Evolutionary conservation across 495 filamentous ascomycete species (phyloP).

Genomic region (Cercophora samala): DNA sequence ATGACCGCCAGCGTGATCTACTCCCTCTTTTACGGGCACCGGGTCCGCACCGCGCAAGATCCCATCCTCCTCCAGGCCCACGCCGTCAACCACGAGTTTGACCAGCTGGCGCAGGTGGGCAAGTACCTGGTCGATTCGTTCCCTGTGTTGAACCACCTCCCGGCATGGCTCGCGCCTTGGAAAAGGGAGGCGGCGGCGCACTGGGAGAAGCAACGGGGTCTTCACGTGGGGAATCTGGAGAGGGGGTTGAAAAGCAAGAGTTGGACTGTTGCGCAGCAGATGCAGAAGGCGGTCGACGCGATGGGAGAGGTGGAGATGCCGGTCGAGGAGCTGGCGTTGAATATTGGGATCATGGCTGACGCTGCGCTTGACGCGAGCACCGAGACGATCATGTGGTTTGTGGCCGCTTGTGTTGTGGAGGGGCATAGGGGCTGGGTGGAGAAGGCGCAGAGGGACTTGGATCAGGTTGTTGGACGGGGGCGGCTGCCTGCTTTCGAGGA

Average conservation of each 20-base stretch:
- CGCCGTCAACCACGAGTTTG: slow-evolving; percentile 15
- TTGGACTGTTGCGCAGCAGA: slow-evolving; percentile 1
- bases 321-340: slow-evolving; percentile 6
- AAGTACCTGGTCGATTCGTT: slow-evolving; percentile 17
- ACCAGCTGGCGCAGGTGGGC: slow-evolving; percentile 13
- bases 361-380: slow-evolving; percentile 10
- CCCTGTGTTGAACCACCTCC: slow-evolving; percentile 8
- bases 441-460: slow-evolving; percentile 52
- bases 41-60: slow-evolving; percentile 6
- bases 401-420: neutral
- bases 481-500: slow-evolving; percentile 48
- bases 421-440: neutral
- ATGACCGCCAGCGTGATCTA: slow-evolving; percentile 17
- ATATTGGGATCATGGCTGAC: slow-evolving; percentile 13
- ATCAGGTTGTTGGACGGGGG: slow-evolving; percentile 40
- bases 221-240: slow-evolving; percentile 12
- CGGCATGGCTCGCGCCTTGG: slow-evolving; percentile 6
- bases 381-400: slow-evolving; percentile 5
- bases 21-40: slow-evolving; percentile 12
- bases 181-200: slow-evolving; percentile 9
- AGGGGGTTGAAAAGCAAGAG: neutral
- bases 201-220: slow-evolving; percentile 4
- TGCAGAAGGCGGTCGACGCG: slow-evolving; percentile 2
- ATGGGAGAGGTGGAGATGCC: slow-evolving; percentile 1
- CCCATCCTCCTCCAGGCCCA: slow-evolving; percentile 13